Percentiles rank a stretch among this genome's conserved stretches.
These are phyloP conservation scores for Dianthus caryophyllus DNA, from an alignment of 148 eudicot genomes.

Conservation along the genomic window DNA sequence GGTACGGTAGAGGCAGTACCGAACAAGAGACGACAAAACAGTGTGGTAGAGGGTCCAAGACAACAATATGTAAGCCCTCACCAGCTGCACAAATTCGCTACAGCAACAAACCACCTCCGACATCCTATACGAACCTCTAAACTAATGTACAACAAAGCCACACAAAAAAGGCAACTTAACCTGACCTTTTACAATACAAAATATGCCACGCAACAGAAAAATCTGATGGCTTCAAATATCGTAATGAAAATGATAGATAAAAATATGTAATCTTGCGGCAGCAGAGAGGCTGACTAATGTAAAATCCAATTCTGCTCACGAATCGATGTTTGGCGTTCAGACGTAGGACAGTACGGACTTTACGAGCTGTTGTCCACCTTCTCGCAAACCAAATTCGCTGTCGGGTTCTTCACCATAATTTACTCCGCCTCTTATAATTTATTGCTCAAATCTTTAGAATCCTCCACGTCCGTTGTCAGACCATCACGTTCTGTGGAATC, in stretches of 20 bases:
- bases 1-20: no score
- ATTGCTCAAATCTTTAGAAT: not conserved
- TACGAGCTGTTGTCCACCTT: not conserved
- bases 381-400: not conserved
- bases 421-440: slow-evolving; percentile 5
- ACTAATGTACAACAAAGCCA: not conserved
- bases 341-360: not conserved
- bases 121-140: not conserved
- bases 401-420: slow-evolving; percentile 1
- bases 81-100: not conserved
- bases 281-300: not conserved
- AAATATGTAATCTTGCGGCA: not conserved
- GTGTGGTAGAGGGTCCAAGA: not conserved
- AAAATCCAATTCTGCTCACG: not conserved
- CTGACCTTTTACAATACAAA: not conserved
- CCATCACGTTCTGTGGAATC: slow-evolving; percentile 4
- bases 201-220: not conserved
- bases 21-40: not conserved
- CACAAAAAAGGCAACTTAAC: not conserved
- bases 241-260: not conserved
- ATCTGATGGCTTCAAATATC: not conserved
- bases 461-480: not conserved
- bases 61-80: not conserved
- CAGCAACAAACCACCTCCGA: not conserved
- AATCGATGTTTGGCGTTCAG: not conserved